A percentile compares a stretch with the other conserved stretches of the same genome.
These are phyloP conservation scores for Dendrostoma leiphaemia DNA, from an alignment of 2,329 filamentous ascomycete species.

Conservation along the genomic window DNA sequence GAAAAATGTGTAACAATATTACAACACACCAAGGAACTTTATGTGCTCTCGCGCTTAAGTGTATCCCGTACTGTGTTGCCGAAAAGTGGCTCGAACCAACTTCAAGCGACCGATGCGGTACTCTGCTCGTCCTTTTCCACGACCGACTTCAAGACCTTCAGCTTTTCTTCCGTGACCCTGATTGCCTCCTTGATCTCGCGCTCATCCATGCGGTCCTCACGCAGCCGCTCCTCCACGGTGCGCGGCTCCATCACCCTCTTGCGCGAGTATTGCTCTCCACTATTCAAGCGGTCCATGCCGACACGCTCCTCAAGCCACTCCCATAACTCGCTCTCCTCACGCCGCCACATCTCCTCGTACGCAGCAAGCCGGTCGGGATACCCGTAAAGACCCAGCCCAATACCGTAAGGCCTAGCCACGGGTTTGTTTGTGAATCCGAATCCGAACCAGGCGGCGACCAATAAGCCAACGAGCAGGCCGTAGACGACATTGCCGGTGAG, in stretches of 20 bases:
- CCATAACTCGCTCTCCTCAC: constrained; percentile 87
- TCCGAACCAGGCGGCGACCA: constrained; percentile 74
- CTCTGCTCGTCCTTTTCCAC: constrained; percentile 55
- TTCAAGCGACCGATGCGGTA: neutral
- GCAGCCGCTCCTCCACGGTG: constrained; percentile 58
- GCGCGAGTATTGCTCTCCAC: constrained; percentile 36
- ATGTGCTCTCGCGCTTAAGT: constrained; percentile 3
- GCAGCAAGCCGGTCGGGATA: constrained; percentile 70
- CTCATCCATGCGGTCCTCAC: constrained; percentile 64
- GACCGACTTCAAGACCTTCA: constrained; percentile 73
- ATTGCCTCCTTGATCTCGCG: constrained; percentile 79
- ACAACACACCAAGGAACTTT: neutral
- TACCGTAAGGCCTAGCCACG: constrained; percentile 35
- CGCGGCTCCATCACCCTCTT: constrained; percentile 52
- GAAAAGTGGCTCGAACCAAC: neutral
- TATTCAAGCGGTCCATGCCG: constrained; percentile 62
- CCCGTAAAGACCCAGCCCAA: constrained; percentile 38
- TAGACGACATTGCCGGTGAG: constrained; percentile 77
- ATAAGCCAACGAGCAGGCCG: constrained; percentile 67
- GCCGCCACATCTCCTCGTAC: constrained; percentile 90
- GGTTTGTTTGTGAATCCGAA: constrained; percentile 48
- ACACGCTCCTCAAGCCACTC: constrained; percentile 88
- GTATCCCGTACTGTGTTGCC: constrained; percentile 10
- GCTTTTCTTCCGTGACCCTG: constrained; percentile 78
- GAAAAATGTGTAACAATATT: neutral